These are phyloP conservation scores for Wickerhamomyces alni DNA, from an alignment of 805 yeast species.

Conservation along the genomic window DNA sequence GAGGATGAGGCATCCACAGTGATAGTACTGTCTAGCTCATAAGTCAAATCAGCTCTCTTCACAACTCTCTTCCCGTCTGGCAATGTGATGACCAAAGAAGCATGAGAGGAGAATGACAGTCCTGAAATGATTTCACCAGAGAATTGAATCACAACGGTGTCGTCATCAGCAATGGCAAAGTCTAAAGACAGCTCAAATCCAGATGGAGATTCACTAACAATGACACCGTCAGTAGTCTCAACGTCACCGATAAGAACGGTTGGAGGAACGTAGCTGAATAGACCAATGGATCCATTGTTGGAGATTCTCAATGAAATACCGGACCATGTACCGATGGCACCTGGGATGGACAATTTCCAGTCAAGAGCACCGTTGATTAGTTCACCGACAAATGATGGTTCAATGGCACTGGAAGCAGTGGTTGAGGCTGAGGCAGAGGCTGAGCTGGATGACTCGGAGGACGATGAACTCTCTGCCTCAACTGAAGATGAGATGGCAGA, in stretches of 20 bases:
- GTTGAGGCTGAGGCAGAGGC: neutral
- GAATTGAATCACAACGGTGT: neutral
- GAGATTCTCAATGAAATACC: neutral
- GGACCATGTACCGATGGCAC: neutral
- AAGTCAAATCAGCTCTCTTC: constrained; percentile 3
- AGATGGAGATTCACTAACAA: neutral
- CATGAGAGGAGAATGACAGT: neutral
- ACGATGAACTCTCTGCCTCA: too few species aligned
- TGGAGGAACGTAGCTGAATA: neutral
- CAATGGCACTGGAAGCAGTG: neutral
- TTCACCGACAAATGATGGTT: neutral
- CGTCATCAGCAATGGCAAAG: neutral
- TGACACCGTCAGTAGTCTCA: neutral
- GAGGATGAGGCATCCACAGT: neutral
- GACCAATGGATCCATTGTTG: neutral
- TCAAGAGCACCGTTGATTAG: neutral
- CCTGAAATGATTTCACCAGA: neutral
- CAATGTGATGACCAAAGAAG: constrained; percentile 1
- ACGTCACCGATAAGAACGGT: neutral
- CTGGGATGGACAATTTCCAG: neutral
- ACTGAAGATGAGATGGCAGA: neutral
- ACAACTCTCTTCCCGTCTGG: constrained; percentile 1
- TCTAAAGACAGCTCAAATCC: neutral
- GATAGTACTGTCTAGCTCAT: neutral
- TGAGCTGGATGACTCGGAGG: neutral